Conservation (phyloP, 495 filamentous ascomycete species). For the Hypoxylon intermedium region DNA sequence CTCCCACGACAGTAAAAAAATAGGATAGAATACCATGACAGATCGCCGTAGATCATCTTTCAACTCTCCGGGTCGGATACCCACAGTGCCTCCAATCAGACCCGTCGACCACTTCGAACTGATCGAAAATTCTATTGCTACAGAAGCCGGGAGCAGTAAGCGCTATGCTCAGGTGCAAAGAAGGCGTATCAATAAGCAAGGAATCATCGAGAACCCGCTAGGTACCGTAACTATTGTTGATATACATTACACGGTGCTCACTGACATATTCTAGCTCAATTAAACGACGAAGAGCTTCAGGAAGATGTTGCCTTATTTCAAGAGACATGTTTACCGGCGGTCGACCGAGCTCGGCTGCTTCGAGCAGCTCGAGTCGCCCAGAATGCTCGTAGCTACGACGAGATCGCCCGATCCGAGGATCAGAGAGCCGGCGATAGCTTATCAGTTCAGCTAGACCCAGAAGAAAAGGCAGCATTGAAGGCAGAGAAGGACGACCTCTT, state of each 20-base stretch:
- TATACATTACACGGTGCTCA: not conserved
- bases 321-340: conserved; percentile 12
- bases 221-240: conserved; percentile 20
- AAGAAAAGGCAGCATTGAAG: conserved; percentile 36
- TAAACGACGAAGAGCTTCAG: conserved; percentile 39
- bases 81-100: not conserved
- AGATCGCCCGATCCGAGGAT: conserved; percentile 28
- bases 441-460: conserved; percentile 22
- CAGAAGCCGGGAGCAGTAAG: not conserved
- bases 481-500: conserved; percentile 39
- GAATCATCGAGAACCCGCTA: conserved; percentile 38
- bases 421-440: conserved; percentile 6
- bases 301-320: conserved; percentile 33
- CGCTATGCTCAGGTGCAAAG: conserved; percentile 12
- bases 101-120: conserved; percentile 8
- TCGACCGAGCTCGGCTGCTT: conserved; percentile 23
- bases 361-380: conserved; percentile 41
- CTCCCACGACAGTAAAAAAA: not conserved
- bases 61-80: conserved; percentile 2
- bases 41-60: conserved; percentile 14
- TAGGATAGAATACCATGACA: conserved; percentile 12
- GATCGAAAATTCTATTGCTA: not conserved
- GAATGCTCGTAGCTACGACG: conserved; percentile 38
- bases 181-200: conserved; percentile 32
- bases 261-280: conserved; percentile 30